Base-by-base conservation (phyloP, 345 rosid species). In the Rhodamnia argentea region DNA sequence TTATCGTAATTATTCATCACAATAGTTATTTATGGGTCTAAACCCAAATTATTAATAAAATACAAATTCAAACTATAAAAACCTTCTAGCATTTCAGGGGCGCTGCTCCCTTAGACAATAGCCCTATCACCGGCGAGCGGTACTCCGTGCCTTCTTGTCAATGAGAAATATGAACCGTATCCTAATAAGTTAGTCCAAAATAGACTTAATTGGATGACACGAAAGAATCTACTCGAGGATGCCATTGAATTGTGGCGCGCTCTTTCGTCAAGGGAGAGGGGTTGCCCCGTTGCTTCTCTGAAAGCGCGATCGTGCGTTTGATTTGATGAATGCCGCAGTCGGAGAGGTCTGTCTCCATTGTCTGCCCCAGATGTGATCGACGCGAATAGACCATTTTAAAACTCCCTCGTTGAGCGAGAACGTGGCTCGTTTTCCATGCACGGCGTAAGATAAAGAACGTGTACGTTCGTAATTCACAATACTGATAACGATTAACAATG, bases 111-210 rank as follows among this genome's bases (percentile, higher is more conserved):
- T n/a, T n/a, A n/a, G n/a, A n/a, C n/a, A n/a, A n/a, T n/a, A n/a
- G n/a, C n/a, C n/a, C n/a, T n/a, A n/a, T n/a, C n/a, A n/a, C n/a
- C n/a, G n/a, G n/a, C n/a, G n/a, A n/a, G n/a, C n/a, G n/a, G n/a
- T n/a, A n/a, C n/a, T n/a, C 3, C 12, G 3, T 50, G 52, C 0
- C 3, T 50, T 10, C 0, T 50, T 1, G 10, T 50, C 52, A 3
- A 50, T 10, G 12, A 50, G 3, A 50, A 50, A 1, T 50, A 50
- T 3, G 13, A 50, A 10, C 3, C 52, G 10, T 3, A 1, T 2
- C 52, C 12, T 2, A 50, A 10, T 50, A 50, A 50, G 12, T 50
- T 50, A 10, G 52, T 4, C 18, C 54, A 13, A 15, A 5, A 52
- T 18, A 10, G 6, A 52, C 54, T 1, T 4, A 13, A 52, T 52